Percentiles rank a stretch among this genome's conserved stretches.
Conservation (phyloP, 2,329 filamentous ascomycete species). For the Xylaria sp. region DNA sequence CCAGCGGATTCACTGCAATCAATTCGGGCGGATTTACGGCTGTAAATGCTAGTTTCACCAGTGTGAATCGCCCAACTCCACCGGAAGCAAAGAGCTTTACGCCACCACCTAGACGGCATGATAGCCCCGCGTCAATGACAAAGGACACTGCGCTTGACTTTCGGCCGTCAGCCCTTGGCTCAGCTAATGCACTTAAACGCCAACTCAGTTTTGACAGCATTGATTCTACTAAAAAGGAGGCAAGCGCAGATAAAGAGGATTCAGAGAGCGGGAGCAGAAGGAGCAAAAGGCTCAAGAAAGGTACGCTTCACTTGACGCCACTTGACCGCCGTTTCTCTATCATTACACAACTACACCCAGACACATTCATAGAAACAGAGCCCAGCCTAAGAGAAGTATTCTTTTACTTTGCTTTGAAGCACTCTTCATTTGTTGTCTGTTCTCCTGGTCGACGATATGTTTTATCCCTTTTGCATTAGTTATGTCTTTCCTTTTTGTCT, state of each 20-base stretch:
- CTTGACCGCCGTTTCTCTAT: background rate
- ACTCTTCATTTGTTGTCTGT: background rate
- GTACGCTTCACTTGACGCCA: constrained; percentile 56
- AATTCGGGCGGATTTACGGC: constrained; percentile 75
- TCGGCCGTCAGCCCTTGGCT: constrained; percentile 64
- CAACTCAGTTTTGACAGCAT: constrained; percentile 72
- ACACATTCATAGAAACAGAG: background rate
- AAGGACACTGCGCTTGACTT: constrained; percentile 72
- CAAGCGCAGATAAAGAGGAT: constrained; percentile 65
- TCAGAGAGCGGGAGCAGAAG: constrained; percentile 76
- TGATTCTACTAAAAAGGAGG: constrained; percentile 61
- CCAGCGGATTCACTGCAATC: constrained; percentile 70
- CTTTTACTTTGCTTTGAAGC: background rate
- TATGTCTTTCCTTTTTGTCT: background rate
- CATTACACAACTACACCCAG: background rate
- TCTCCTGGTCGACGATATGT: too few species aligned
- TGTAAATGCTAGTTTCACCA: constrained; percentile 76
- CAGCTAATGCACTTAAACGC: constrained; percentile 77
- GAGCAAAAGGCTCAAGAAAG: constrained; percentile 93
- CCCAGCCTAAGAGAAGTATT: background rate
- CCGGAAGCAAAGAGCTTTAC: constrained; percentile 67
- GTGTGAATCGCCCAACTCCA: constrained; percentile 67
- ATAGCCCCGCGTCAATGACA: constrained; percentile 71
- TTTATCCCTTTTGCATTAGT: too few species aligned
- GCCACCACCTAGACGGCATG: constrained; percentile 68